phyloP scores from a whole-genome alignment of 345 rosid species.

The Salix purpurea region DNA sequence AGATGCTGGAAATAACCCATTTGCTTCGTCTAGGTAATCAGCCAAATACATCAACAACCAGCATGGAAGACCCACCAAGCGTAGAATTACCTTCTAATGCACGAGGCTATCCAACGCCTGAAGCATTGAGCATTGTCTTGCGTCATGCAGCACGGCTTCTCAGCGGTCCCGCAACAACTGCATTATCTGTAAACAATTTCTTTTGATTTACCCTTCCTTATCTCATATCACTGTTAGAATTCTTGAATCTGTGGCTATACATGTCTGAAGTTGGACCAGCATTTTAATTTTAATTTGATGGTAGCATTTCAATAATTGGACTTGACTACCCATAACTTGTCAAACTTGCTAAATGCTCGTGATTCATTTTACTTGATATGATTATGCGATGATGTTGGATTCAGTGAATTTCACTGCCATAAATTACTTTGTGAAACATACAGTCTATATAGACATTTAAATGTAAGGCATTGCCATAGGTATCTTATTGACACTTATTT shows the following conservation, averaged over 20 bases:
- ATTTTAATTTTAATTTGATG: neutral
- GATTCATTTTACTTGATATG: neutral
- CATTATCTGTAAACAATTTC: constrained; percentile 56
- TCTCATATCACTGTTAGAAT: neutral
- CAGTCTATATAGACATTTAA: neutral
- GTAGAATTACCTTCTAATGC: constrained; percentile 47
- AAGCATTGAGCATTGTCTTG: constrained; percentile 57
- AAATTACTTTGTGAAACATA: neutral
- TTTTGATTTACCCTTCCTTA: neutral
- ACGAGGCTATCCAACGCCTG: constrained; percentile 57
- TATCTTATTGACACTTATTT: neutral
- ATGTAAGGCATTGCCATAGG: neutral
- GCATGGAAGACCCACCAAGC: constrained; percentile 31
- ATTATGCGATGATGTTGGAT: neutral
- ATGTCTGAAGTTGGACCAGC: neutral
- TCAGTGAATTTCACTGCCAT: neutral
- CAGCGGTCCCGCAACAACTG: constrained; percentile 43
- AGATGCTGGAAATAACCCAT: constrained; percentile 16
- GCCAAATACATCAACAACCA: constrained; percentile 38
- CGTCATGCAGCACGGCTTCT: constrained; percentile 64
- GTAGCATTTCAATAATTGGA: neutral
- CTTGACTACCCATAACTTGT: neutral
- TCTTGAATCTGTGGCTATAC: neutral
- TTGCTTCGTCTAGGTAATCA: constrained; percentile 48
- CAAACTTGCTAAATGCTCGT: neutral